Conservation (phyloP, 495 filamentous ascomycete species). For the Aspergillus hancockii region DNA sequence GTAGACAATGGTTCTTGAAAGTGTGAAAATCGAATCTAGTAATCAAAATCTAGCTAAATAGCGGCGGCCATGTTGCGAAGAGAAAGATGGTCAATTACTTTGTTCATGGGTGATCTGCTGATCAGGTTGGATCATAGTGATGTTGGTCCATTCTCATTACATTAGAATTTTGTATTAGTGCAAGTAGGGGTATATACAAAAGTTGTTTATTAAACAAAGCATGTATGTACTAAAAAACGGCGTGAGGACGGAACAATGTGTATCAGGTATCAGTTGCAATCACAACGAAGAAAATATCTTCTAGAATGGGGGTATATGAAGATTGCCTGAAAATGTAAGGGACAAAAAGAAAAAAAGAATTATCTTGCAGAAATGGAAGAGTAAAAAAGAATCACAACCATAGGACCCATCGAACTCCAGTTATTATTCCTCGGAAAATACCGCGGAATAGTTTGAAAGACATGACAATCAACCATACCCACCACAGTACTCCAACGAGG, state of each 20-base stretch:
- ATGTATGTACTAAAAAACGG: neutral
- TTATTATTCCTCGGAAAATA: slow-evolving; percentile 55
- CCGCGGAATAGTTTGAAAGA: slow-evolving; percentile 62
- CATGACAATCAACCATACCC: slow-evolving; percentile 79
- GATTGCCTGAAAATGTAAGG: neutral
- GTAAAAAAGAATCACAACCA: slow-evolving; percentile 54
- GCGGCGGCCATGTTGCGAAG: no score
- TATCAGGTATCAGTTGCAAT: neutral
- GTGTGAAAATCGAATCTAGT: no score
- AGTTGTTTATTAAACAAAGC: neutral
- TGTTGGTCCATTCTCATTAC: neutral
- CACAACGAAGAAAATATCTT: neutral
- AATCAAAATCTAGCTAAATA: no score
- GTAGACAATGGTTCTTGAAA: no score
- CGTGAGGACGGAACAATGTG: neutral
- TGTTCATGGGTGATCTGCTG: no score
- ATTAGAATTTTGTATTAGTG: neutral
- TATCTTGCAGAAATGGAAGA: neutral
- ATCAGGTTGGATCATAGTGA: no score
- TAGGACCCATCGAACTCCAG: slow-evolving; percentile 70
- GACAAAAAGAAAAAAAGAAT: neutral
- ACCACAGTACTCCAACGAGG: slow-evolving; percentile 79
- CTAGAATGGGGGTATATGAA: neutral
- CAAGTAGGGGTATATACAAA: neutral
- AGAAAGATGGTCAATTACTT: no score